phyloP scores from a whole-genome alignment of 345 rosid species.

The thale cress (Arabidopsis thaliana) region TAIR10.1 NC_003071.7:18013501-18014000 shows the following conservation, averaged over 20 bases:
- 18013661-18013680: constrained; percentile 70
- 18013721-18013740: constrained; percentile 84
- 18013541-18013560: constrained; percentile 79
- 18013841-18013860: constrained; percentile 69
- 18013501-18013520: constrained; percentile 95
- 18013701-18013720: constrained; percentile 81
- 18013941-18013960: not conserved
- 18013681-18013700: constrained; percentile 73
- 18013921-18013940: not conserved
- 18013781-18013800: not conserved
- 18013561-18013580: constrained; percentile 87
- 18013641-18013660: not conserved
- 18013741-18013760: constrained; percentile 70
- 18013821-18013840: not conserved
- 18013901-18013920: constrained; percentile 53
- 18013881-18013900: constrained; percentile 90
- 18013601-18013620: not conserved
- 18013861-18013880: constrained; percentile 80
- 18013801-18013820: not conserved
- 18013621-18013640: not conserved
- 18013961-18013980: constrained; percentile 1
- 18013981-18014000: not conserved
- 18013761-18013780: constrained; percentile 56
- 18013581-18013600: constrained; percentile 16
- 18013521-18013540: constrained; percentile 80